Percentiles rank a stretch among this genome's conserved stretches.
Evolutionary conservation across 345 rosid species (phyloP).

Genomic region (Rubroshorea leprosula): DNA sequence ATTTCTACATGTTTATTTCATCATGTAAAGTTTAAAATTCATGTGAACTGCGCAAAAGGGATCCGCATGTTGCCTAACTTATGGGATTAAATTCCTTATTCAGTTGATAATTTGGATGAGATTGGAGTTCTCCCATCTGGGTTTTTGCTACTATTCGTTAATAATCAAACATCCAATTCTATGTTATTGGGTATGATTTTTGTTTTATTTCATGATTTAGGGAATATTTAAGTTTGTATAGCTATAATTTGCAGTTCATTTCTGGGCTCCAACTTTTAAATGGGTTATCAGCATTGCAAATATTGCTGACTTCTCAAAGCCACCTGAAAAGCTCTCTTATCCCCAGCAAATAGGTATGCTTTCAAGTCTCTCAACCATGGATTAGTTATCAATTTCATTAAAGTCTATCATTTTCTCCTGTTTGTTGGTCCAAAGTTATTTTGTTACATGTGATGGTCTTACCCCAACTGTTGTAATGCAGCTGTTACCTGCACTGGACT

Average conservation of each 20-base stretch:
- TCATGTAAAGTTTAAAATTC: too few relatives aligned
- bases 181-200: too few relatives aligned
- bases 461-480: too few relatives aligned
- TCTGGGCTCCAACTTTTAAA: constrained; percentile 54
- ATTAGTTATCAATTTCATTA: too few relatives aligned
- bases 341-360: constrained; percentile 39
- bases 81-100: too few relatives aligned
- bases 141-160: too few relatives aligned
- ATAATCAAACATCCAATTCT: too few relatives aligned
- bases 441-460: too few relatives aligned
- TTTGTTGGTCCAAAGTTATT: not conserved
- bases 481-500: constrained; percentile 21
- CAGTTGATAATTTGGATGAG: too few relatives aligned
- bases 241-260: constrained; percentile 27
- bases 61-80: too few relatives aligned
- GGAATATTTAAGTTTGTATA: not conserved
- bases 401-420: not conserved
- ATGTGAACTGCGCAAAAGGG: too few relatives aligned
- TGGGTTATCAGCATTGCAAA: constrained; percentile 51
- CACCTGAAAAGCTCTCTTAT: constrained; percentile 41
- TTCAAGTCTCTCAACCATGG: not conserved
- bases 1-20: not conserved
- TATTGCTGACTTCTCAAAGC: constrained; percentile 44
- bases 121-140: too few relatives aligned
- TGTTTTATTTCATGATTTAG: not conserved